These are phyloP conservation scores for Dothistroma pini DNA, from an alignment of 2,329 filamentous ascomycete genomes.

Conservation along the genomic window DNA sequence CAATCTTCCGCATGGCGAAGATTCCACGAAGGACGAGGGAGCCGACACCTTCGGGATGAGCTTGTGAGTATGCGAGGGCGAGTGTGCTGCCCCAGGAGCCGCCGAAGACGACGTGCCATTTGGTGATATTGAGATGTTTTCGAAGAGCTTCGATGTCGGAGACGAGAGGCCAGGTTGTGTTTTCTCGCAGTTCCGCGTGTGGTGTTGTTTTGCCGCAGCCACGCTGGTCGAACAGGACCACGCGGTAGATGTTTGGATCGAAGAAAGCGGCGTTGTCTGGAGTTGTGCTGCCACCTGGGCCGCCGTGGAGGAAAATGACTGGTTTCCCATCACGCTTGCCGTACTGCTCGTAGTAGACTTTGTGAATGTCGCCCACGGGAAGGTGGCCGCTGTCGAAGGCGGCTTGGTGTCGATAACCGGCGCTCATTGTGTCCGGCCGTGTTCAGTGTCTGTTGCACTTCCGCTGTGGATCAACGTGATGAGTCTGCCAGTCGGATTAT, in stretches of 20 bases:
- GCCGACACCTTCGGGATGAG: conserved; percentile 10
- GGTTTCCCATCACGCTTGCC: conserved; percentile 17
- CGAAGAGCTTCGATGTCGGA: conserved; percentile 16
- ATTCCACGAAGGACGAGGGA: conserved; percentile 18
- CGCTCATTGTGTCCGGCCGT: background rate
- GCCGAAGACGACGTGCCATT: conserved; percentile 21
- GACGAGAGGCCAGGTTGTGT: conserved; percentile 18
- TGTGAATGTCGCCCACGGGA: conserved; percentile 26
- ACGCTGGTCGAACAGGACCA: conserved; percentile 42
- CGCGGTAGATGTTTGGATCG: conserved; percentile 36
- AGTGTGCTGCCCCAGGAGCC: conserved; percentile 20
- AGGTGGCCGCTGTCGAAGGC: conserved; percentile 77
- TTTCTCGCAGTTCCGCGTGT: conserved; percentile 14
- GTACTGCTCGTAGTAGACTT: conserved; percentile 19
- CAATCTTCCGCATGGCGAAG: conserved; percentile 12
- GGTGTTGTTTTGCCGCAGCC: conserved; percentile 37
- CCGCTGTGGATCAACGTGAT: too few species aligned
- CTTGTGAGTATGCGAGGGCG: conserved; percentile 16
- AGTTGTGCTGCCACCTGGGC: conserved; percentile 16
- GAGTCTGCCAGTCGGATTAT: too few species aligned
- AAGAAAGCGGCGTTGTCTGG: conserved; percentile 15
- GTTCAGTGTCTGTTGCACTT: too few species aligned
- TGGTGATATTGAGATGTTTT: conserved; percentile 12
- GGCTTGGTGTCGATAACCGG: conserved; percentile 3
- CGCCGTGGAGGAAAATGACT: conserved; percentile 21